phyloP scores from a whole-genome alignment of 1,284 basidiomycete genomes.

The Dichomitus squalens region DNA sequence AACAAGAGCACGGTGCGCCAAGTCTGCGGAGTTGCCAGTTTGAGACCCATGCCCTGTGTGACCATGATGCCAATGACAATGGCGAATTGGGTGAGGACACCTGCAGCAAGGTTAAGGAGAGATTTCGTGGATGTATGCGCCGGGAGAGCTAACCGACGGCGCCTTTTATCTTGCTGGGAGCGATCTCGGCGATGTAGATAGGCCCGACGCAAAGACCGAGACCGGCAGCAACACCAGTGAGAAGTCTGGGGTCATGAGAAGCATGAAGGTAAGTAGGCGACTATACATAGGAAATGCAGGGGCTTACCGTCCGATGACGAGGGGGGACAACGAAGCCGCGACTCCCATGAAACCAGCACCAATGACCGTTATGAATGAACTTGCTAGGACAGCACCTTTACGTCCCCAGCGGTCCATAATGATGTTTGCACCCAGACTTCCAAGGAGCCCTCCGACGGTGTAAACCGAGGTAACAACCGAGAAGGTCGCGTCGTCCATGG shows the following conservation, averaged over 20 bases:
- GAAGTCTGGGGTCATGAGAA: conserved; percentile 48
- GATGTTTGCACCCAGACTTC: conserved; percentile 71
- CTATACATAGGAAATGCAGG: not conserved
- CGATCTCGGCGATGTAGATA: conserved; percentile 82
- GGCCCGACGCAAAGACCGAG: conserved; percentile 87
- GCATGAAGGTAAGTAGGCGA: not conserved
- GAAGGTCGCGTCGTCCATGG: conserved; percentile 77
- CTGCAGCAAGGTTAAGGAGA: conserved; percentile 37
- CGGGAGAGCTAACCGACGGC: conserved; percentile 56
- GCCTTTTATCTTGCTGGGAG: conserved; percentile 74
- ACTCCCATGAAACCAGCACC: conserved; percentile 71
- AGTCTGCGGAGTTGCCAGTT: conserved; percentile 58
- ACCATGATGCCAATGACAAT: conserved; percentile 85
- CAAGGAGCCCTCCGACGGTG: conserved; percentile 86
- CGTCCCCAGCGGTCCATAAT: conserved; percentile 74
- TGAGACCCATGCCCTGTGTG: conserved; percentile 70
- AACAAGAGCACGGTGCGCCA: conserved; percentile 80
- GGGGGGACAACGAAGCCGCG: conserved; percentile 55
- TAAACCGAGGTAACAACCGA: conserved; percentile 83
- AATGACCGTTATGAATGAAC: conserved; percentile 56
- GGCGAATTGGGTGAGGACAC: conserved; percentile 86
- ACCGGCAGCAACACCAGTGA: conserved; percentile 82
- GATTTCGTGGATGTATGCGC: not conserved
- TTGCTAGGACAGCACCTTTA: conserved; percentile 61
- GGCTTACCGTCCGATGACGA: conserved; percentile 69